Conservation (phyloP, 192 early-diverging fungal species). For the Gaertneriomyces sp. region DNA sequence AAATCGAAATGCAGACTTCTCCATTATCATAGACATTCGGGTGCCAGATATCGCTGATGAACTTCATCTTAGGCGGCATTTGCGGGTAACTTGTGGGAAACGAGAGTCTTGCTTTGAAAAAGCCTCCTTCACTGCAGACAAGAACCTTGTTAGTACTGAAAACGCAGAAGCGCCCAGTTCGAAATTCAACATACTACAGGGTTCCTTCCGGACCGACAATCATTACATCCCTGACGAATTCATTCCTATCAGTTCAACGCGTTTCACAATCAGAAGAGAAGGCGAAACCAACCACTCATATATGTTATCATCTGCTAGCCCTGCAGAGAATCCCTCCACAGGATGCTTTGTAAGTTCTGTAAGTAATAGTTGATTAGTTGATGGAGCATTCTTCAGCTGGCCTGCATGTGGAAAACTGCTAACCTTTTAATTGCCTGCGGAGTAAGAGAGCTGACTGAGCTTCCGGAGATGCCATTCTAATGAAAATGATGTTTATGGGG, state of each 20-base stretch:
- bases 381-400: background rate
- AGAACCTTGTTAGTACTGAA: background rate
- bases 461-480: conserved; percentile 1
- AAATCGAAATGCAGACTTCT: conserved; percentile 93
- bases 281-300: conserved; percentile 66
- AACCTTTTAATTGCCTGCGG: conserved; percentile 37
- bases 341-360: conserved; percentile 73
- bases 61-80: conserved; percentile 85
- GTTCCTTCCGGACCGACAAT: conserved; percentile 86
- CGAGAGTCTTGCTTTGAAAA: conserved; percentile 73
- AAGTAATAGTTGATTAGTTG: background rate
- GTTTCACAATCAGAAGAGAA: conserved; percentile 7
- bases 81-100: conserved; percentile 71
- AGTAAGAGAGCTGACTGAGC: conserved; percentile 37
- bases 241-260: background rate
- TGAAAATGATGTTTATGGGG: too few relatives aligned
- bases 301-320: conserved; percentile 81
- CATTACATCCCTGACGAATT: conserved; percentile 78
- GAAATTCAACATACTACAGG: conserved; percentile 64
- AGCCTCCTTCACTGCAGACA: conserved; percentile 77
- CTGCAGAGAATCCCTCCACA: conserved; percentile 85
- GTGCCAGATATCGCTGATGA: conserved; percentile 86
- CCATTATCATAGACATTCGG: conserved; percentile 89
- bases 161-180: conserved; percentile 1
- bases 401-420: background rate